Evolutionary conservation across 176 grass and related monocot species (phyloP), one percentile per base, ranked within the genome.

Genomic region (Urochloa ruziziensis): DNA sequence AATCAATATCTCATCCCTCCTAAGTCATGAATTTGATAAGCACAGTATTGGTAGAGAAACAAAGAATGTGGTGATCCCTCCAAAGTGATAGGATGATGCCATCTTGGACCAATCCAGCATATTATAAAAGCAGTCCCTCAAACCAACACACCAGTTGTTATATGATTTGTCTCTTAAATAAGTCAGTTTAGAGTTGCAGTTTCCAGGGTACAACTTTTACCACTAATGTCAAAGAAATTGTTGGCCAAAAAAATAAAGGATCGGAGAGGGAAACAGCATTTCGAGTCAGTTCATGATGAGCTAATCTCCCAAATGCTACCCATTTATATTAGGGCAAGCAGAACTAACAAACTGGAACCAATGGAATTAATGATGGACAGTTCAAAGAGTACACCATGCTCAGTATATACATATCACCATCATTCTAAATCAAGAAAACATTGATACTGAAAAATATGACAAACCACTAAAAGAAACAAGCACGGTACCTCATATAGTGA

Each of bases 401-500:
- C 34, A 73, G 61, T n/a, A 24, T 76, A 37, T 52, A 70, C 35
- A 73, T 67, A 39, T 4, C 3, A 60, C 42, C 35, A 81, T 27
- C 17, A 81, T 75, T 75, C 32, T 51, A 7, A 82, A 81, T 68
- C 73, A 32, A 58, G 12, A 80, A 24, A 48, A n/a, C n/a, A n/a
- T n/a, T n/a, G n/a, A n/a, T n/a, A n/a, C n/a, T n/a, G n/a, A n/a
- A n/a, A n/a, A n/a, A n/a, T n/a, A n/a, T n/a, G n/a, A n/a, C n/a
- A n/a, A n/a, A n/a, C n/a, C n/a, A n/a, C n/a, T n/a, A 42, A 12
- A n/a, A 76, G 27, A 21, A 84, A 48, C 61, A 82, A 64, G 62
- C 4, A 80, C 18, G 35, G 28, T 88, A 95, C 96, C 96, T 99
- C 87, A 69, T 99, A 99, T 30, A 99, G 69, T 40, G 77, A 84